These are phyloP conservation scores for Gentiana dahurica DNA, from an alignment of 257 asterid species.

Conservation along the genomic window DNA sequence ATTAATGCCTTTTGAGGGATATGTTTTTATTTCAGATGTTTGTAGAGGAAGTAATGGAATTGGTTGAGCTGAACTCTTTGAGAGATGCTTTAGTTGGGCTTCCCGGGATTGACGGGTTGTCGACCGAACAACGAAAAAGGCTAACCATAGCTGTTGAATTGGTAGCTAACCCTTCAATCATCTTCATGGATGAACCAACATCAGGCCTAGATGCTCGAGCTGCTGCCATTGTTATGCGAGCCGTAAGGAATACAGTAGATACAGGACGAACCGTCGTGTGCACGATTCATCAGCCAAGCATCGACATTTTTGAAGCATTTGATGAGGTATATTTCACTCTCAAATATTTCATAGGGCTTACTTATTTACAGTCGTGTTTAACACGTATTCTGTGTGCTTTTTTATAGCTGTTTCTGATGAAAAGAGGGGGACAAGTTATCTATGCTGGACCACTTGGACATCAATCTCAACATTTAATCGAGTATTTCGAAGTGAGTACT, in stretches of 20 bases:
- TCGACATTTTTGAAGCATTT: slow-evolving; percentile 57
- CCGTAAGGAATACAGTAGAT: slow-evolving; percentile 61
- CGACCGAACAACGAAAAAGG: slow-evolving; percentile 59
- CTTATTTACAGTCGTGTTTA: background rate
- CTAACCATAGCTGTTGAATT: slow-evolving; percentile 63
- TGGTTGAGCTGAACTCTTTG: slow-evolving; percentile 41
- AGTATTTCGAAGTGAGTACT: slow-evolving; percentile 46
- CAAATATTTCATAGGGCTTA: background rate
- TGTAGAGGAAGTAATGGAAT: slow-evolving; percentile 70
- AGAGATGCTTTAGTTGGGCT: slow-evolving; percentile 50
- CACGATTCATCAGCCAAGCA: slow-evolving; percentile 71
- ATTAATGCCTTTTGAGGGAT: background rate
- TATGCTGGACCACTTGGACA: slow-evolving; percentile 61
- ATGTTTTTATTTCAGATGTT: slow-evolving; percentile 36
- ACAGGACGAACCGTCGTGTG: slow-evolving; percentile 67
- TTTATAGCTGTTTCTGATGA: slow-evolving; percentile 45
- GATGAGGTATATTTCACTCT: slow-evolving; percentile 35
- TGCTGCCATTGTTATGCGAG: slow-evolving; percentile 67
- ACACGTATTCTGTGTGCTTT: background rate
- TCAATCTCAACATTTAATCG: slow-evolving; percentile 36
- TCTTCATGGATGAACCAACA: slow-evolving; percentile 76
- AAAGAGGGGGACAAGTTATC: slow-evolving; percentile 61
- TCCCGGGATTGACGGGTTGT: slow-evolving; percentile 57
- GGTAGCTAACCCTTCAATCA: slow-evolving; percentile 61
- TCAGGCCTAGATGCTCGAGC: slow-evolving; percentile 70